phyloP scores from a whole-genome alignment of 352 stramenopile genomes.

The Pythium insidiosum region DNA sequence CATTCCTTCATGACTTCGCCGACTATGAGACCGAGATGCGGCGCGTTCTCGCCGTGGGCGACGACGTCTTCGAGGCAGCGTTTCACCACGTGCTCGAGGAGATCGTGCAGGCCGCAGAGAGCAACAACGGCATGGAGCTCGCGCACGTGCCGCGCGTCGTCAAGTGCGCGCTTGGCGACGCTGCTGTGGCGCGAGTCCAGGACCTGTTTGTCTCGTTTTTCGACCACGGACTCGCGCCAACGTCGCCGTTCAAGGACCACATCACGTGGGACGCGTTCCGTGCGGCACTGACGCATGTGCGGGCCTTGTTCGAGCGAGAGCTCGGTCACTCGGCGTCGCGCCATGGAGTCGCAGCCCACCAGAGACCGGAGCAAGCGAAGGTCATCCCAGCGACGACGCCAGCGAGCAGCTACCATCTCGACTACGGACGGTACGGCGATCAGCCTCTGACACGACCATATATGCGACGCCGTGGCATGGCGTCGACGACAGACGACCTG shows the following conservation, averaged over 20 bases:
- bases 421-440: slow-evolving; percentile 63
- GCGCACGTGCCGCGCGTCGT: slow-evolving; percentile 38
- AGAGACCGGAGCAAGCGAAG: slow-evolving; percentile 9
- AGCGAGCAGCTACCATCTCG: slow-evolving; percentile 58
- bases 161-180: slow-evolving; percentile 26
- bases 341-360: neutral
- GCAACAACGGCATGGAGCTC: slow-evolving; percentile 42
- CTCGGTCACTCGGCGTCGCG: slow-evolving; percentile 10
- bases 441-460: slow-evolving; percentile 57
- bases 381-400: slow-evolving; percentile 52
- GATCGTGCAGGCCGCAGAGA: slow-evolving; percentile 12
- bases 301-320: slow-evolving; percentile 29
- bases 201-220: slow-evolving; percentile 39
- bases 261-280: slow-evolving; percentile 49
- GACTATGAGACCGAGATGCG: slow-evolving; percentile 39
- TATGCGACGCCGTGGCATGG: slow-evolving; percentile 71
- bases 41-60: slow-evolving; percentile 19
- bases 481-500: slow-evolving; percentile 66
- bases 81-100: slow-evolving; percentile 26
- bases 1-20: slow-evolving; percentile 56
- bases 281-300: slow-evolving; percentile 28
- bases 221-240: slow-evolving; percentile 22
- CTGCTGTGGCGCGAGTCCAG: slow-evolving; percentile 18
- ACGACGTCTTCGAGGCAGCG: slow-evolving; percentile 33
- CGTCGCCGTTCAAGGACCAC: slow-evolving; percentile 23